Evolutionary conservation across 2,329 filamentous ascomycete genomes (phyloP), one percentile per base, ranked within the genome.

Genomic region (Fusarium humuli): DNA sequence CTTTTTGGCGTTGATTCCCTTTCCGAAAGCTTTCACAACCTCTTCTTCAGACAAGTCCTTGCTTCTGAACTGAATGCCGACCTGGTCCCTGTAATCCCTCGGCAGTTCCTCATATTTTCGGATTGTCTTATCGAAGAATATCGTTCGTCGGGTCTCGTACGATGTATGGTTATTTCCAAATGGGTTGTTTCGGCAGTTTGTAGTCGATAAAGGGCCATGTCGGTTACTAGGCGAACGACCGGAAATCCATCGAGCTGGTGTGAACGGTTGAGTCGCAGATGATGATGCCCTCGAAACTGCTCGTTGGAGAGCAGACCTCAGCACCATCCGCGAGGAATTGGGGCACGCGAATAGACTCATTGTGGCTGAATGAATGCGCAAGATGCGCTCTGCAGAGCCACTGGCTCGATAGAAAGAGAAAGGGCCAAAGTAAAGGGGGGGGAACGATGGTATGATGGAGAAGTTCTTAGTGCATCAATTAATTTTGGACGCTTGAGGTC

Each of bases 91-190:
- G 75, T 91, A 91, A 58, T 83, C 81, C 23, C 79, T 79, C 1
- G 88, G 89, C n/a, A 91, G 78, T 53, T 89, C 81, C 60, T 86
- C 82, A 75, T 89, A 91, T 67, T 84, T 78, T n/a, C 80, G 84
- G 62, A 88, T 80, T 53, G 85, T 73, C 53, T 72, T 75, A 40
- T 75, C 73, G 53, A 77, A 75, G 70, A 81, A 81, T 44, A 82
- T 71, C n/a, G 75, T 77, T 46, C 80, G 75, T 60, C 76, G 73
- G 27, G 70, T 65, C 23, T 72, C 70, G 44, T 65, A 72, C 18
- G 68, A 67, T 11, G 67, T 65, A 42, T 68, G 59, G 10, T 25
- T 68, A 20, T 62, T 55, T 32, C 54, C 56, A 41, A 73, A 65
- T 37, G 58, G 46, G 27, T 54, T 40, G 49, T 47, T 63, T 49